Percentiles rank a stretch among this genome's conserved stretches.
These are phyloP conservation scores for Acidomyces sp. DNA, from an alignment of 495 filamentous ascomycete genomes.

Conservation along the genomic window DNA sequence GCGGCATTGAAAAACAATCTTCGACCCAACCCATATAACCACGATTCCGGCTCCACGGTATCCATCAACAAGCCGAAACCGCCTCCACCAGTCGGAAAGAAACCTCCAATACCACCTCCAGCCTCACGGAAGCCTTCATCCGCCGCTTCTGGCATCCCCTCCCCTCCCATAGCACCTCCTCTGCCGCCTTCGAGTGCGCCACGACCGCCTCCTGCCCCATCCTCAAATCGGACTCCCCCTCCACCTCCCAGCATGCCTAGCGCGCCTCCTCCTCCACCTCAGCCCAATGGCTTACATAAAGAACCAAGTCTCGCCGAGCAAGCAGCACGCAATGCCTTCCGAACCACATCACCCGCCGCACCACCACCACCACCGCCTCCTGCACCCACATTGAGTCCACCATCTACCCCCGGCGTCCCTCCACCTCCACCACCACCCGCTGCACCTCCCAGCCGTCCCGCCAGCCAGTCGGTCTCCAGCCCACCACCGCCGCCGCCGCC, in stretches of 20 bases:
- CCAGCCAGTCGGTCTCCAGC: conserved; percentile 17
- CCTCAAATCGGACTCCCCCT: conserved; percentile 37
- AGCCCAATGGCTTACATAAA: conserved; percentile 30
- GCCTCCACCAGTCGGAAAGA: conserved; percentile 34
- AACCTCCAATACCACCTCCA: conserved; percentile 32
- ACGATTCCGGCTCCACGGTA: conserved; percentile 18
- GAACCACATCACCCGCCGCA: conserved; percentile 19
- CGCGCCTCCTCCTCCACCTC: conserved; percentile 59
- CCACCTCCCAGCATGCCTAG: conserved; percentile 31
- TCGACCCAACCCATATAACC: conserved; percentile 26
- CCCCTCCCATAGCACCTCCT: conserved; percentile 14
- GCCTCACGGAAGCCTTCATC: conserved; percentile 49
- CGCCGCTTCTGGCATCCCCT: conserved; percentile 14
- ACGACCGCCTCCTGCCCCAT: conserved; percentile 28
- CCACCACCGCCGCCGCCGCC: conserved; percentile 22
- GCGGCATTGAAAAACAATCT: conserved; percentile 27
- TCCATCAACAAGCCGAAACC: conserved; percentile 23
- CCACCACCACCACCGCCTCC: conserved; percentile 56
- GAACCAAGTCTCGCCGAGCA: conserved; percentile 25
- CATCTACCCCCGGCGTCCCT: conserved; percentile 20
- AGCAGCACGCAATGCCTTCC: conserved; percentile 30
- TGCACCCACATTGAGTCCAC: conserved; percentile 48
- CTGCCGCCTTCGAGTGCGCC: conserved; percentile 2
- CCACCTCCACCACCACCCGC: conserved; percentile 30
- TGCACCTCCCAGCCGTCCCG: conserved; percentile 21